Conservation (phyloP, 2,329 filamentous ascomycete species). For the Nemania diffusa region DNA sequence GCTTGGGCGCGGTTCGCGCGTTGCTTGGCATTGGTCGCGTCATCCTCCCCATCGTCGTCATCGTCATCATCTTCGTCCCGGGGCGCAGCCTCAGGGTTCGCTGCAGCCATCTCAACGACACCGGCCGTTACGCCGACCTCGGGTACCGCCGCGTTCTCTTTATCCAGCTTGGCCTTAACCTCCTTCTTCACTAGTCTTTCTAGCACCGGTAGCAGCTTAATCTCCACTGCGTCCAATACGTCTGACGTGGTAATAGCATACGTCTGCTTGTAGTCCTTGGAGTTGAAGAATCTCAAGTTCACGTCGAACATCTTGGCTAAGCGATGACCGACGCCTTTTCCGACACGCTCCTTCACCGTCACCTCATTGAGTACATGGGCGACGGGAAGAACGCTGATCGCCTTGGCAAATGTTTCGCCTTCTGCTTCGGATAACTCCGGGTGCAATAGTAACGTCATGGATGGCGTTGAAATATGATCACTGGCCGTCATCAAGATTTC, state of each 20-base stretch:
- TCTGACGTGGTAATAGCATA: slow-evolving; percentile 86
- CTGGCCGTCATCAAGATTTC: slow-evolving; percentile 99
- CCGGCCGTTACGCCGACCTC: slow-evolving; percentile 71
- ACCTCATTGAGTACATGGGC: slow-evolving; percentile 86
- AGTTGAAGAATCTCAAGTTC: slow-evolving; percentile 83
- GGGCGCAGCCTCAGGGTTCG: slow-evolving; percentile 48
- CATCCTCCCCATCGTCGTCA: slow-evolving; percentile 80
- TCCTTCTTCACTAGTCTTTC: slow-evolving; percentile 78
- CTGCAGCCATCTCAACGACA: slow-evolving; percentile 62
- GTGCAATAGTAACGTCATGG: slow-evolving; percentile 85
- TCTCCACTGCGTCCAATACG: slow-evolving; percentile 82
- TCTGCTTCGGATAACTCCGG: slow-evolving; percentile 75
- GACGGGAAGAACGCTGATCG: slow-evolving; percentile 85
- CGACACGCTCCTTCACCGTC: slow-evolving; percentile 81
- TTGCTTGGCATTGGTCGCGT: slow-evolving; percentile 79
- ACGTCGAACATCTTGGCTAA: slow-evolving; percentile 89
- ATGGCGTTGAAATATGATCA: slow-evolving; percentile 86
- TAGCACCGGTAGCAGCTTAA: slow-evolving; percentile 78
- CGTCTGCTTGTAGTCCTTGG: slow-evolving; percentile 82
- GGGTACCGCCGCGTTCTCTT: slow-evolving; percentile 76
- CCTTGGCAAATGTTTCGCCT: slow-evolving; percentile 86
- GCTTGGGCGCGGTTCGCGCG: slow-evolving; percentile 81
- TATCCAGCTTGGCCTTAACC: slow-evolving; percentile 80
- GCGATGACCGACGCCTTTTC: slow-evolving; percentile 72
- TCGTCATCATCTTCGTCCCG: slow-evolving; percentile 71